Evolutionary conservation across 257 asterid species (phyloP), one percentile per base, ranked within the genome.

Genomic region (Solanum medicagineum): DNA sequence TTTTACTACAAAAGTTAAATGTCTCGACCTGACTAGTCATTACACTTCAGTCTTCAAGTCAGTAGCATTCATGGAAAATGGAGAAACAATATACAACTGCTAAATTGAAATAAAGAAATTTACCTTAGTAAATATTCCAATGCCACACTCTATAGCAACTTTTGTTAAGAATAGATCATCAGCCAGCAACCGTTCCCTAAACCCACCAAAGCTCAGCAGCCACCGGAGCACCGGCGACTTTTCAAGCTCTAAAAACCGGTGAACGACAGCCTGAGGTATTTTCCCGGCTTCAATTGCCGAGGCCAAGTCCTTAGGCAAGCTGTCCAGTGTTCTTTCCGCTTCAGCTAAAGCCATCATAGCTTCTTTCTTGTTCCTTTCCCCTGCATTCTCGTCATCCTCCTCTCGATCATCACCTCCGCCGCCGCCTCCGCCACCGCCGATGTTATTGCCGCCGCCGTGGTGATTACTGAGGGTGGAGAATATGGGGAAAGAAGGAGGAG

Each of bases 91-190:
- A 69, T 36, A 69, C 26, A 0, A 17, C 53, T 69, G 53, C 53
- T 44, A 17, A 69, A 4, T 3, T 40, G 79, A 69, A 17, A 69
- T 17, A 36, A 49, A 69, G 70, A 40, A 49, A 70, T 84, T 47
- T 73, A 94, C 98, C 98, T 96, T 96, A 49, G 98, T 96, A 77
- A 96, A 96, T 88, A 94, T 86, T 77, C 98, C 99, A 86, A 96
- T 96, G 60, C 99, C 99, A 86, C 99, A 96, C 84, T 96, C 99
- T 79, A 94, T 96, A n/a, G 86, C 99, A 89, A 96, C 98, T 90
- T 96, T 96, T 84, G 99, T 93, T 93, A 96, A 86, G 94, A 96
- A 96, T 51, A 96, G 97, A 91, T 96, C 99, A 88, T 94, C 99
- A 4, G 97, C 99, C 22, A 96, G 91, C 91, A 96, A 87, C 85